Conservation (phyloP, 164 flowering plant genomes). For the Aristolochia californica region DNA sequence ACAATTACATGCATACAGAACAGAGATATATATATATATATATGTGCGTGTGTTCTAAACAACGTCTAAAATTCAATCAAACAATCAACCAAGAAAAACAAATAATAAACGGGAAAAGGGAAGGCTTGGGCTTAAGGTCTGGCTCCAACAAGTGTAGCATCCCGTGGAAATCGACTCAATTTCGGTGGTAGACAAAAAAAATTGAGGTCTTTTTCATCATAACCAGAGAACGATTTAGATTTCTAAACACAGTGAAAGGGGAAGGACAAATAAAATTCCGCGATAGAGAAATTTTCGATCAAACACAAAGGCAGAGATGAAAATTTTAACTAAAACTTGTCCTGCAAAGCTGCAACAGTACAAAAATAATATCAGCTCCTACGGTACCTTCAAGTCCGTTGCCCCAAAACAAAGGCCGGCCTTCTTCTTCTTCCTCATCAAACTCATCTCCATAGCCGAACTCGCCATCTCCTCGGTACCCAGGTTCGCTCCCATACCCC, state of each 20-base stretch:
- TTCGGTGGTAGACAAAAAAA: background rate
- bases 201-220: background rate
- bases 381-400: constrained; percentile 39
- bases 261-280: background rate
- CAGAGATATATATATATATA: no score
- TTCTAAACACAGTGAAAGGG: background rate
- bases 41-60: background rate
- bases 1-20: background rate
- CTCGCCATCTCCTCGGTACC: constrained; percentile 86
- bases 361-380: background rate
- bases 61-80: background rate
- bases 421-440: constrained; percentile 88
- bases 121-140: no score
- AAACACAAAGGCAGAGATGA: background rate
- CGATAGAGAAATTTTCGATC: background rate
- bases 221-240: background rate
- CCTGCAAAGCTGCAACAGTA: background rate
- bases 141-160: no score
- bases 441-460: constrained; percentile 83
- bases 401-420: constrained; percentile 48
- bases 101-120: no score
- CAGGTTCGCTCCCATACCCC: constrained; percentile 93
- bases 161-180: no score
- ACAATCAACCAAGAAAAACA: no score
- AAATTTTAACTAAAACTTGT: background rate